phyloP scores from a whole-genome alignment of 768 basidiomycete species.

The Psilocybe cubensis region DNA sequence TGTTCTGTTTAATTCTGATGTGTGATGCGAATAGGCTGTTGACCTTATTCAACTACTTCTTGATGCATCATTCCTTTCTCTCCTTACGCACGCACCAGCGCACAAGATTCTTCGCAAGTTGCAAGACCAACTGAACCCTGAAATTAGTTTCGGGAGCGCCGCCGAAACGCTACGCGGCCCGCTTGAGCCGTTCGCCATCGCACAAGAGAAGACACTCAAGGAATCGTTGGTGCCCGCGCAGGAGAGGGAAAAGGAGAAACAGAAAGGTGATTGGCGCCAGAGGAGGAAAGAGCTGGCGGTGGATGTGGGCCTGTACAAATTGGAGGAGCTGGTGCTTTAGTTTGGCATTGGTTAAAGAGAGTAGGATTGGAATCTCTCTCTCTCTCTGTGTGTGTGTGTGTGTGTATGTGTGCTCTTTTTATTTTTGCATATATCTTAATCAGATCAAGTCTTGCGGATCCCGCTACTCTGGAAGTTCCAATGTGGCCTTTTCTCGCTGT shows the following conservation, averaged over 20 bases:
- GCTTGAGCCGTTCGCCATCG: slow-evolving; percentile 63
- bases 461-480: too few relatives aligned
- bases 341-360: not conserved
- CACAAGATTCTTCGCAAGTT: slow-evolving; percentile 55
- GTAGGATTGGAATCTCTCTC: not conserved
- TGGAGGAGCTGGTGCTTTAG: slow-evolving; percentile 71
- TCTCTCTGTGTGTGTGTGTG: too few relatives aligned
- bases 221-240: slow-evolving; percentile 40
- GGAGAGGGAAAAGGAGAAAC: slow-evolving; percentile 34
- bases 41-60: slow-evolving; percentile 66
- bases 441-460: too few relatives aligned
- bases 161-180: slow-evolving; percentile 62
- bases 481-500: too few relatives aligned
- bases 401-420: too few relatives aligned
- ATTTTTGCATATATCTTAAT: too few relatives aligned
- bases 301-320: slow-evolving; percentile 66
- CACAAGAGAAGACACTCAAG: slow-evolving; percentile 50
- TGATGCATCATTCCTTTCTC: slow-evolving; percentile 70
- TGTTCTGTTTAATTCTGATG: not conserved
- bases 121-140: slow-evolving; percentile 54
- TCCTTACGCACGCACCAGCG: slow-evolving; percentile 67
- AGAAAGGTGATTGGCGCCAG: slow-evolving; percentile 52
- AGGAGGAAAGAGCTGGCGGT: slow-evolving; percentile 49
- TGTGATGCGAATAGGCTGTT: slow-evolving; percentile 46
- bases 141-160: slow-evolving; percentile 51